Evolutionary conservation across 1,139 yeast genomes (phyloP), one percentile per base, ranked within the genome.

Genomic region (Geotrichum aggregatum): DNA sequence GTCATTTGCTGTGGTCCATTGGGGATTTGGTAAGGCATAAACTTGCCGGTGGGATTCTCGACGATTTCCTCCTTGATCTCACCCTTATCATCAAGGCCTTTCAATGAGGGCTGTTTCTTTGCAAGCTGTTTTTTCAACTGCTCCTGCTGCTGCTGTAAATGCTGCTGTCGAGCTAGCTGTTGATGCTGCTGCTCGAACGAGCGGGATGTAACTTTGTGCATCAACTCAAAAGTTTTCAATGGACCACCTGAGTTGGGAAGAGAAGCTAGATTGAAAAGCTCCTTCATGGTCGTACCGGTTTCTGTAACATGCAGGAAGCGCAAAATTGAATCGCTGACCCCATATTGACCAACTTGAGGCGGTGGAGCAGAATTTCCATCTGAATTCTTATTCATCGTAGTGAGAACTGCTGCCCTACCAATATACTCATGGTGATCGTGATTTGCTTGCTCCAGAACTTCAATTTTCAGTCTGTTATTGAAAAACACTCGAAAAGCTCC

Each of bases 251-350:
- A 69, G 1, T 70, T 68, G 2, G 66, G 61, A 10, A 67, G 61
- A 50, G 75, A 65, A 22, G 83, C 76, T 60, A 77, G 83, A 30
- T 76, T 73, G 82, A 85, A 82, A 52, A 85, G 69, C 26, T 84
- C 80, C 55, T 78, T 76, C 61, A 87, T 74, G 55, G 80, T 79
- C 0, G 87, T 75, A 86, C 87, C 83, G 1, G 84, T 83, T 67
- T 86, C 94, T 45, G 88, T 78, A 2, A 86, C 78, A 66, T 87
- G 92, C 69, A 87, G 68, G 30, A 83, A 74, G 49, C 91, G 71
- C 79, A 85, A 76, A 2, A 86, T 82, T 34, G 76, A 75, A 46
- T 78, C 82, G 50, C 79, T 79, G 16, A 84, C 68, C 0, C 95
- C 95, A 57, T 78, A 79, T 52, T 77, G 73, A 19, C 31, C 22